Evolutionary conservation across 2,329 filamentous ascomycete species (phyloP), one percentile per base, ranked within the genome.

Genomic region (Diaporthe citri): DNA sequence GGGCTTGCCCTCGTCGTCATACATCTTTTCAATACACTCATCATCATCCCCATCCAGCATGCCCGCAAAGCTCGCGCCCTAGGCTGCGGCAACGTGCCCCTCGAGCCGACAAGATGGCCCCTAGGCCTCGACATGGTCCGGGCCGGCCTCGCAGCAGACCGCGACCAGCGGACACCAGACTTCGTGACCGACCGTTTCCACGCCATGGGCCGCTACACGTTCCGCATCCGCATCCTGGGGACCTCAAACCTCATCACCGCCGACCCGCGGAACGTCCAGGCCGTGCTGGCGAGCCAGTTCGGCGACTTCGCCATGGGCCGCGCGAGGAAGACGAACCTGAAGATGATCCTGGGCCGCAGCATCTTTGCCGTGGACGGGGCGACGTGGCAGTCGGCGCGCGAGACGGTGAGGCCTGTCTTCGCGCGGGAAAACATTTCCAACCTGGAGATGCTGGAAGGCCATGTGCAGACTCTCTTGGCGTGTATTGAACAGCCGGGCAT

Each of bases 231-330:
- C 7, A 62, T 62, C 8, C n/a, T 62, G 6, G 59, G 59, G 2
- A 62, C 59, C 3, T 62, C n/a, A 4, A 62, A 62, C n/a, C 10
- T 76, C n/a, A 56, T 76, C 5, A 84, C 80, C 4, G 79, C 79
- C 13, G 85, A 87, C 10, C 81, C 82, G 1, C 79, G 81, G 31
- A 87, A 86, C 64, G 74, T 87, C 9, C 84, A 87, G 76, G 81
- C 84, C 2, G 77, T 86, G 12, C 79, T 87, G 10, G 83, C 85
- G 1, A 83, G 82, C 4, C 80, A 84, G 55, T 87, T 87, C 78
- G 80, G 83, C 59, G 85, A 87, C 73, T 87, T 84, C 62, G 78
- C 76, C 6, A 59, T 83, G 31, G 81, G 81, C 4, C 25, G 71
- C 9, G 75, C 51, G 1, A 66, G 77, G 17, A 72, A 66, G 55